Evolutionary conservation across 257 asterid genomes (phyloP).

Genomic region (Nicotiana tomentosiformis): DNA sequence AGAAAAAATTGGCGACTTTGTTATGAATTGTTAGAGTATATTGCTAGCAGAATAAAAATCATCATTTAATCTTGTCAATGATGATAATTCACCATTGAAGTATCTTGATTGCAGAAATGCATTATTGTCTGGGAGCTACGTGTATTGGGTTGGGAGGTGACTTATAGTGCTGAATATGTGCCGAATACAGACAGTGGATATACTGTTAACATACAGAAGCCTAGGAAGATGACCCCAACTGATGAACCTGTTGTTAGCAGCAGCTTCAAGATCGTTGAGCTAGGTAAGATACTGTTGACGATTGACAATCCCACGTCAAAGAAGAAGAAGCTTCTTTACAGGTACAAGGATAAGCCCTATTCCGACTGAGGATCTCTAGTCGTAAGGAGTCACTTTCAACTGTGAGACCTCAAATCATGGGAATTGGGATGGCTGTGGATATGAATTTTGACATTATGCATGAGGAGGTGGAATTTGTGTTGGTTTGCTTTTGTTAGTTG

Average conservation of each 20-base stretch:
- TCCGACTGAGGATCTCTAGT: slow-evolving; percentile 15
- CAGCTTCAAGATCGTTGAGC: slow-evolving; percentile 58
- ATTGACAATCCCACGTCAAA: slow-evolving; percentile 69
- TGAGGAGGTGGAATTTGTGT: slow-evolving; percentile 3
- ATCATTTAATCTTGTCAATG: background rate
- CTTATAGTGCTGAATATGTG: slow-evolving; percentile 72
- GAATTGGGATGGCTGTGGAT: background rate
- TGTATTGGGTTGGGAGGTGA: slow-evolving; percentile 93
- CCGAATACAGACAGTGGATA: slow-evolving; percentile 51
- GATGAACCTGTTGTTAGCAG: slow-evolving; percentile 58
- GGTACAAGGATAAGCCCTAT: slow-evolving; percentile 63
- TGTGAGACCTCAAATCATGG: background rate
- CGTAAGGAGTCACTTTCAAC: background rate
- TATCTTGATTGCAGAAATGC: slow-evolving; percentile 50
- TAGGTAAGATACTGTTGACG: slow-evolving; percentile 73
- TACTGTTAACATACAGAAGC: slow-evolving; percentile 67
- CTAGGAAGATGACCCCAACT: slow-evolving; percentile 51
- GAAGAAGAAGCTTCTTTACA: slow-evolving; percentile 78
- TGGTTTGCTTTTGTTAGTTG: slow-evolving; percentile 4
- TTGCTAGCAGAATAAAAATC: background rate
- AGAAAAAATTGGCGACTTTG: background rate
- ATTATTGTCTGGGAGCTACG: slow-evolving; percentile 83
- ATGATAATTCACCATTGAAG: background rate
- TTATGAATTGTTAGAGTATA: no score
- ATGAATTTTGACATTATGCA: background rate